Evolutionary conservation across 225 moss, liverwort and hornwort species (phyloP).

Genomic region (Asterella californica): DNA sequence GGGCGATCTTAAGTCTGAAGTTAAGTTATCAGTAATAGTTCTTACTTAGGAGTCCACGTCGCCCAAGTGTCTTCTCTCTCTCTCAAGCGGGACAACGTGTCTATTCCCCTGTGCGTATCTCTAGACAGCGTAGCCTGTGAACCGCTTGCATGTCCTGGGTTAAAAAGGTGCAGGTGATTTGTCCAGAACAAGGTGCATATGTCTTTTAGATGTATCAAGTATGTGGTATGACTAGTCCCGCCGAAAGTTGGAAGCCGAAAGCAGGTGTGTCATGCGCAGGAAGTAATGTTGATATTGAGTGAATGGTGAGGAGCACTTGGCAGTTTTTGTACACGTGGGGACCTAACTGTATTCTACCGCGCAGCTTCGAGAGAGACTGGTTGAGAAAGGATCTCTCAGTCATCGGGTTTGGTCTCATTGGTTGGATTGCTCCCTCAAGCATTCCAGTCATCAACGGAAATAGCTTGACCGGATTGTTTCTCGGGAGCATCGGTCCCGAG

Average conservation of each 20-base stretch:
- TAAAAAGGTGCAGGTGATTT: no score
- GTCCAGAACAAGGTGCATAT: no score
- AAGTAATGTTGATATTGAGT: background rate
- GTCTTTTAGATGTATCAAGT: no score
- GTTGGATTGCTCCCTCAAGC: conserved; percentile 95
- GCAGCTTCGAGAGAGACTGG: conserved; percentile 72
- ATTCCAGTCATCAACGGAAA: conserved; percentile 79
- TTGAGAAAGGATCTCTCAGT: conserved; percentile 90
- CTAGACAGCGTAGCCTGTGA: no score
- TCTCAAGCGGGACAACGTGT: no score
- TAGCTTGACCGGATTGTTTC: conserved; percentile 80
- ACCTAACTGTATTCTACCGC: background rate
- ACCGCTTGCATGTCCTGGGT: no score
- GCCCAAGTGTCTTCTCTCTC: no score
- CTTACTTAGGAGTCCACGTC: no score
- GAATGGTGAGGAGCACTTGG: background rate
- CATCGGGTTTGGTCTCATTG: conserved; percentile 84
- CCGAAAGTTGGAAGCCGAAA: background rate
- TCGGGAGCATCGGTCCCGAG: conserved; percentile 88
- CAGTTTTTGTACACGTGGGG: background rate
- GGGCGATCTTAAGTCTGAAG: no score
- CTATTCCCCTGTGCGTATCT: no score
- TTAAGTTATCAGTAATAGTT: no score
- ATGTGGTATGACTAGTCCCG: no score
- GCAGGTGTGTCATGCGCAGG: background rate